These are phyloP conservation scores for Fusarium irregulare DNA, from an alignment of 2,329 filamentous ascomycete genomes.

Conservation along the genomic window DNA sequence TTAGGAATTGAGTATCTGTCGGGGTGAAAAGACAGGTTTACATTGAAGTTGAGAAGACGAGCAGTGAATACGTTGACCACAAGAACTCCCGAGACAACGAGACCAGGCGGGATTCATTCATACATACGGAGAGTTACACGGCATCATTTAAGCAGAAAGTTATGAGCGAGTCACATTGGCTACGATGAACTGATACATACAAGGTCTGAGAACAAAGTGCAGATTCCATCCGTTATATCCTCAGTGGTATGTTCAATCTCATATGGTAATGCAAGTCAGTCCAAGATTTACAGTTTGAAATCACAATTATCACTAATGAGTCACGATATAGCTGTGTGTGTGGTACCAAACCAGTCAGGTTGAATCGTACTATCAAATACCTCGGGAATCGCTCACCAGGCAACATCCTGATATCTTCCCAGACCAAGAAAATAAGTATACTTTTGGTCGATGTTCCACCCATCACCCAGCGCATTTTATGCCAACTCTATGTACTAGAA, in stretches of 20 bases:
- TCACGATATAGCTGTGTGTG: not conserved
- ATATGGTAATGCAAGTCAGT: not conserved
- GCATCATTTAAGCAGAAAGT: not conserved
- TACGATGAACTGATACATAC: not conserved
- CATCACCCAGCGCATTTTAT: slow-evolving; percentile 20
- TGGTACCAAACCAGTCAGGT: slow-evolving; percentile 16
- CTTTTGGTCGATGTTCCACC: slow-evolving; percentile 29
- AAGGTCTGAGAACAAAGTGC: not conserved
- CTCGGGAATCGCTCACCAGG: slow-evolving; percentile 7
- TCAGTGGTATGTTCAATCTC: not conserved
- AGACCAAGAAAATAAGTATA: slow-evolving; percentile 31
- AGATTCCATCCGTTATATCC: not conserved
- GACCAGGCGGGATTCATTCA: not conserved
- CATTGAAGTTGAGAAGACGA: no score
- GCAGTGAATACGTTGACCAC: no score
- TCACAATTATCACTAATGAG: not conserved
- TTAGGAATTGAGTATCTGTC: no score
- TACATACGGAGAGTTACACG: not conserved
- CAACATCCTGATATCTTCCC: slow-evolving; percentile 12
- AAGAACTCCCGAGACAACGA: no score
- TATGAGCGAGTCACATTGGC: not conserved
- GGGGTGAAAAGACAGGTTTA: no score
- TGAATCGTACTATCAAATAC: slow-evolving; percentile 27
- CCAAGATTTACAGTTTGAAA: not conserved
- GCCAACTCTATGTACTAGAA: slow-evolving; percentile 42